Base-by-base conservation (phyloP, 805 yeast genomes). In the Sugiyamaella smithiae region DNA sequence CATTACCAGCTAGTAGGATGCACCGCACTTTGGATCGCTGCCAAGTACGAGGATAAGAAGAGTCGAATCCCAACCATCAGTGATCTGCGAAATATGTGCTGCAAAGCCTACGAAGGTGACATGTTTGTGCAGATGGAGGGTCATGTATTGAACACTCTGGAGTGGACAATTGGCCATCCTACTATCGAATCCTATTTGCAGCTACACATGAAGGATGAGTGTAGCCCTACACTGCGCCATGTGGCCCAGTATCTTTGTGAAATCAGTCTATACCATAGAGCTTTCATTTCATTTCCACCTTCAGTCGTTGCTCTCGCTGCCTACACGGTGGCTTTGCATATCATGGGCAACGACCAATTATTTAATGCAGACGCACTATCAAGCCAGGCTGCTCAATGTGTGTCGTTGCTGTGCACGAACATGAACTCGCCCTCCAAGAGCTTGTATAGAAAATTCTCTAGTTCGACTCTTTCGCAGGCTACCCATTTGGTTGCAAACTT, bases 1-100 rank as follows among this genome's bases (percentile, higher is more conserved):
- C 97, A 90, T 68, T 82, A 88, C 52, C 97, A 90, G 67, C 74
- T 91, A 45, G 91, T 91, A 7, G 88, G 95, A 29, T 85, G 95
- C 54, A 89, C 96, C 3, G 88, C 97, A 52, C 71, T 91, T 24
- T 91, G 97, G 97, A 77, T 91, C 24, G 88, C 96, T 2, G 82
- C 96, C 20, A 91, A 91, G 66, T 75, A 82, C 12, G 80, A 78
- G 60, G 88, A 88, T 53, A 82, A 83, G 63, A 77, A 93, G 63
- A 80, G 81, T 51, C 74, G 89, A 57, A 78, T 85, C 42, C 96
- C 95, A 37, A 78, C 88, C 56, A 73, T 85, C 45, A 72, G 76
- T 24, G 95, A 88, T 60, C 73, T 88, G 48, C 80, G 84, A 49
- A 80, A 76, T 57, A 72, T 86, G 59, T 86, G 95, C 68, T 86